phyloP scores from a whole-genome alignment of 164 flowering plant species.

The Nymphaea thermarum region DNA sequence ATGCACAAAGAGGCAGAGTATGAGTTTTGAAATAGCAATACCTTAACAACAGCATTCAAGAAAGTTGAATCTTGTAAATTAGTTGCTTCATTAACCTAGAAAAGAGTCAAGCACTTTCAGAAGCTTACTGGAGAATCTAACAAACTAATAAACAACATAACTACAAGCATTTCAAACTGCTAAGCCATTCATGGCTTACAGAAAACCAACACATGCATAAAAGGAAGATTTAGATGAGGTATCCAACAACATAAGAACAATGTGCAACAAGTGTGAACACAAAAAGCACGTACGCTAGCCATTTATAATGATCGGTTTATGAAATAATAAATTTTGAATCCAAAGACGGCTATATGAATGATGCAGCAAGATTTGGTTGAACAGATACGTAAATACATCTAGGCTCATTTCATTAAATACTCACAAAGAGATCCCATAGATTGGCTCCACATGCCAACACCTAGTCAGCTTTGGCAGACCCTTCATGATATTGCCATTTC shows the following conservation, averaged over 20 bases:
- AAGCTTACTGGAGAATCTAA: background rate
- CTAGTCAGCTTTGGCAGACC: background rate
- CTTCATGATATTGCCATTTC: background rate
- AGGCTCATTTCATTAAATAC: too few relatives aligned
- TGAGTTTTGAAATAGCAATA: conserved; percentile 9
- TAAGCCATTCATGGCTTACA: background rate
- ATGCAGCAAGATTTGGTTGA: background rate
- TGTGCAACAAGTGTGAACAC: background rate
- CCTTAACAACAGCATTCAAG: conserved; percentile 98
- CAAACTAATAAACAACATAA: background rate
- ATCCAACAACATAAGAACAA: background rate
- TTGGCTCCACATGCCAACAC: background rate
- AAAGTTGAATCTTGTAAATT: conserved; percentile 59
- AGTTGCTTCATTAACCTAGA: conserved; percentile 49
- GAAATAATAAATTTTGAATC: background rate
- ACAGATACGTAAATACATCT: background rate
- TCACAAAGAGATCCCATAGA: too few relatives aligned
- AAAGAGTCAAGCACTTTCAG: background rate
- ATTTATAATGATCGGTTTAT: background rate
- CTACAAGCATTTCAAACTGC: background rate
- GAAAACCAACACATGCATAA: background rate
- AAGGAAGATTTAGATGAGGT: background rate
- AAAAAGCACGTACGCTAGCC: background rate
- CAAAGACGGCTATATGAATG: background rate
- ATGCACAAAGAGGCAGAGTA: background rate